A percentile compares a stretch with the other conserved stretches of the same genome.
Evolutionary conservation across 1,284 basidiomycete genomes (phyloP).

Genomic region (Phylloporus sp.): DNA sequence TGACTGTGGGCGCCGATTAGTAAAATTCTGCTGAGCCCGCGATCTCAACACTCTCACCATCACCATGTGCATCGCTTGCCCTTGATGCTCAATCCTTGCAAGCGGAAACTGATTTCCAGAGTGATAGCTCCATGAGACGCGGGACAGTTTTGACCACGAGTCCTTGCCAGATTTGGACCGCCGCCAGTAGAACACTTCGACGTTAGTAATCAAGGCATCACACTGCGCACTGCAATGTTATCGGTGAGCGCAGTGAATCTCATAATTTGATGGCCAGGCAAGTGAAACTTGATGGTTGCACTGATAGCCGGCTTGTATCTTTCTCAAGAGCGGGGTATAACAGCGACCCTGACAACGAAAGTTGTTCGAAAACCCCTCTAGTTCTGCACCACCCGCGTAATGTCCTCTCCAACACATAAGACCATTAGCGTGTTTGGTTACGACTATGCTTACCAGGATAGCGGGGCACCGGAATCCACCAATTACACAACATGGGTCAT

Average conservation of each 20-base stretch:
- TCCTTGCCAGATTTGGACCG: no score
- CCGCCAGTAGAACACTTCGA: background rate
- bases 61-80: background rate
- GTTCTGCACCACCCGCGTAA: background rate
- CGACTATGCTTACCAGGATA: constrained; percentile 31
- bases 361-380: background rate
- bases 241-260: no score
- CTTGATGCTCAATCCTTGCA: background rate
- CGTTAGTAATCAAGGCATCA: no score
- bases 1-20: background rate
- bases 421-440: constrained; percentile 24
- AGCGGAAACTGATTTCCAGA: background rate
- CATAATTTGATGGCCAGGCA: no score
- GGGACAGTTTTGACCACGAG: no score
- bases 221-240: no score
- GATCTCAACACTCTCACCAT: background rate
- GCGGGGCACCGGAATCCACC: constrained; percentile 25
- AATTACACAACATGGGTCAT: constrained; percentile 35
- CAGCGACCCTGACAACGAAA: constrained; percentile 1
- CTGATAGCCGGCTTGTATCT: background rate
- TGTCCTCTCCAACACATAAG: constrained; percentile 15
- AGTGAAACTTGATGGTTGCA: background rate
- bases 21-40: background rate
- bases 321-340: constrained; percentile 1
- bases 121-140: background rate